Evolutionary conservation across 108 stramenopile genomes (phyloP).

Genomic region (Conticribra guillardii): DNA sequence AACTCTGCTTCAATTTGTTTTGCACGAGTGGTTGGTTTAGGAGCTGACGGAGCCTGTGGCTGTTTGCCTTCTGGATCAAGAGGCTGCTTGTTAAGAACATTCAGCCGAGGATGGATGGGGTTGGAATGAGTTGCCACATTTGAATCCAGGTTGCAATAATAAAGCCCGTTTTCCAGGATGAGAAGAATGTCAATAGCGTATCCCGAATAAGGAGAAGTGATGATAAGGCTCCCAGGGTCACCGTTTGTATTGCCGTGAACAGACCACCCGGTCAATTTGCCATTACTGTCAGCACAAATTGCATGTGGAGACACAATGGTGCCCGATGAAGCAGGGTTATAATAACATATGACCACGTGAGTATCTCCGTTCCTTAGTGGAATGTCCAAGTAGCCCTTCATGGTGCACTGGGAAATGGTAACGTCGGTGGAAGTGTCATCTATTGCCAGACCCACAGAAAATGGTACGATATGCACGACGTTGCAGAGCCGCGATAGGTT

Average conservation of each 20-base stretch:
- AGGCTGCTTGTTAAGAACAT: neutral
- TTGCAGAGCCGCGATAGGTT: too few species aligned
- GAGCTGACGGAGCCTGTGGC: neutral
- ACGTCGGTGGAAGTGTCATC: too few species aligned
- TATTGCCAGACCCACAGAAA: too few species aligned
- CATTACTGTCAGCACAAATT: too few species aligned
- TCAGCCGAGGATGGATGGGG: neutral
- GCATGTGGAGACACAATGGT: slow-evolving; percentile 2
- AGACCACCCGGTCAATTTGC: neutral
- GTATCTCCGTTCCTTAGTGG: too few species aligned
- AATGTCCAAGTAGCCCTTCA: too few species aligned
- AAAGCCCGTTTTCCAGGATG: slow-evolving; percentile 7
- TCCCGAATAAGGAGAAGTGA: neutral
- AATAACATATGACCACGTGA: too few species aligned
- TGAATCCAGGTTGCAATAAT: neutral
- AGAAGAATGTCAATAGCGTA: neutral
- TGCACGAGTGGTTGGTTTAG: too few species aligned
- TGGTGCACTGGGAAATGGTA: too few species aligned
- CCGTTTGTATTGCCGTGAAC: neutral
- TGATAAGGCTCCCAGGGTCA: neutral
- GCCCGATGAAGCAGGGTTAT: neutral
- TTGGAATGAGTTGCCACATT: neutral
- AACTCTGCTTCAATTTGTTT: slow-evolving; percentile 9
- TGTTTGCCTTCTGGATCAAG: neutral
- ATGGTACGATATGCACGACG: too few species aligned